These are phyloP conservation scores for Mycena albidolilacea DNA, from an alignment of 768 basidiomycete species.

Conservation along the genomic window DNA sequence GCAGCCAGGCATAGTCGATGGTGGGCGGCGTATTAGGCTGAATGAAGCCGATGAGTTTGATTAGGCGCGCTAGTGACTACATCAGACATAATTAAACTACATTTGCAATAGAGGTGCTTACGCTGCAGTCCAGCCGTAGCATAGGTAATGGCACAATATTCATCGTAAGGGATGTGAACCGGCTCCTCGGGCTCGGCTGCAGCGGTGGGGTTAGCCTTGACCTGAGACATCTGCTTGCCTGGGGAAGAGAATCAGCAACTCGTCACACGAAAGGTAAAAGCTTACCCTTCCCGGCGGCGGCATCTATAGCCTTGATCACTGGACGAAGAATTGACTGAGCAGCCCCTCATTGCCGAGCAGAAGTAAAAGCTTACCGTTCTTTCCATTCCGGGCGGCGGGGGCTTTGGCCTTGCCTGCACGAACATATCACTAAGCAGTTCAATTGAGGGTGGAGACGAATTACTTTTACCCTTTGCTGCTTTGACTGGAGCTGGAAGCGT, in stretches of 20 bases:
- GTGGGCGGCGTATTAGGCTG: background rate
- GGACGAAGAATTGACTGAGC: background rate
- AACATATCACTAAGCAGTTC: background rate
- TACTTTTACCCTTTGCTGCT: background rate
- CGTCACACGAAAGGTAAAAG: too few species aligned
- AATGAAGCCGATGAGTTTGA: background rate
- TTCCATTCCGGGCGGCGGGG: background rate
- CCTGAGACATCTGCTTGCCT: background rate
- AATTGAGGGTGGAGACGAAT: background rate
- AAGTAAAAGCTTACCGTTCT: background rate
- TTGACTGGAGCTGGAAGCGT: background rate
- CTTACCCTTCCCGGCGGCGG: background rate
- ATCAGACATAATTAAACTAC: background rate
- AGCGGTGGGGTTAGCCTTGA: background rate
- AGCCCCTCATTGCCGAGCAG: background rate
- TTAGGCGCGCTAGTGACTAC: background rate
- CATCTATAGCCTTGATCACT: background rate
- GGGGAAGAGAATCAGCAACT: background rate
- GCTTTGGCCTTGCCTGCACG: background rate
- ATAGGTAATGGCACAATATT: background rate
- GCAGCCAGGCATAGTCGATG: background rate
- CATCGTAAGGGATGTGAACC: background rate
- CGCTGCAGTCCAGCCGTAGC: background rate
- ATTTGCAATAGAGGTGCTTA: background rate
- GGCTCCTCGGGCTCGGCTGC: background rate